Evolutionary conservation across 2,329 filamentous ascomycete genomes (phyloP), one percentile per base, ranked within the genome.

Genomic region (Chaetomium sp.): DNA sequence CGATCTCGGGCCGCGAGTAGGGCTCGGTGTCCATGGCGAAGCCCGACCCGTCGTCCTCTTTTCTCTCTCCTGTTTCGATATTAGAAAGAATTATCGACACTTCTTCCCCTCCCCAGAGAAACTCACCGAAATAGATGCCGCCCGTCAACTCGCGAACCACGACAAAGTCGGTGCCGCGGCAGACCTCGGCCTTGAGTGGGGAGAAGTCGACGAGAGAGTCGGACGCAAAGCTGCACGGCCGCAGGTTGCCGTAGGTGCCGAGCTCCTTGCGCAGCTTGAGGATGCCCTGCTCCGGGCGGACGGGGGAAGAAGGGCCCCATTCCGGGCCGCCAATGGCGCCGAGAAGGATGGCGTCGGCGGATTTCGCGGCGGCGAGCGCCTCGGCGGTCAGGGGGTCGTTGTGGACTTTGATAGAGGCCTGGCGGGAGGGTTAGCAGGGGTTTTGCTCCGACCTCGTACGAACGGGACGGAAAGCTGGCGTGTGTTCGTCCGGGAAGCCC

Each of bases 321-420:
- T 97, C 78, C 16, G 95, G 94, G n/a, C 94, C 94, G 71, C 94
- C 94, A 74, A 98, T 96, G 71, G 94, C 92, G 71, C 93, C 94
- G 62, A 98, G 88, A 65, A 98, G 88, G 66, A 98, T 90, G 47
- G 93, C 94, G 78, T 97, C 90, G 69, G 93, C 93, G 59, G 85
- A 82, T 78, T 96, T 93, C 70, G 92, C 93, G 42, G 92, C 93
- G 16, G 81, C 81, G 72, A 98, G 90, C 67, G 93, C 92, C 73
- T 90, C 87, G 72, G 95, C 88, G 60, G 93, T 96, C 67, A 98
- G 82, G 33, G 94, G 88, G 33, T 81, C 85, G 72, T 92, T 91
- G 74, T 87, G 87, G 21, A 87, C 88, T 74, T 97, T 89, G 78
- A 98, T 97, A 56, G 93, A 97, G 77, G 88, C 90, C 93, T 97